Conservation (phyloP, 2,329 filamentous ascomycete genomes). For the Fusarium anthophilum region DNA sequence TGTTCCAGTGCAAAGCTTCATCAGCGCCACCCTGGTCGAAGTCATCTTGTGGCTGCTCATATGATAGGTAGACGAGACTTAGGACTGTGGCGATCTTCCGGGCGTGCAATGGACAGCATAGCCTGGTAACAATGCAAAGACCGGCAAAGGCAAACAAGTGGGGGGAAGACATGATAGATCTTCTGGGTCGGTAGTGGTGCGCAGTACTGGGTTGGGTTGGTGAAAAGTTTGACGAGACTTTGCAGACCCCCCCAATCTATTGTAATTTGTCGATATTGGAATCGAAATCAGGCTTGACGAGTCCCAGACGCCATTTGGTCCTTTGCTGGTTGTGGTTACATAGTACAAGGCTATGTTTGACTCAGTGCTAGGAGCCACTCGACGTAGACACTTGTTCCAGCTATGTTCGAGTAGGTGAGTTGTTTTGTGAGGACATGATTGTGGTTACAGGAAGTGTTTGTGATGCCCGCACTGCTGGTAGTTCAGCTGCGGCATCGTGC, state of each 20-base stretch:
- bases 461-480: slow-evolving; percentile 3
- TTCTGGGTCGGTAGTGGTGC: background rate
- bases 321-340: background rate
- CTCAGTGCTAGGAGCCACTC: background rate
- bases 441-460: background rate
- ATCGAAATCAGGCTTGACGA: background rate
- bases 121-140: too few relatives aligned
- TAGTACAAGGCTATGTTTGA: background rate
- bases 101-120: background rate
- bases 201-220: background rate
- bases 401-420: too few relatives aligned
- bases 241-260: background rate
- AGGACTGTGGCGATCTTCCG: background rate
- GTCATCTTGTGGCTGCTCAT: background rate
- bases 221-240: background rate
- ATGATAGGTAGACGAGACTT: background rate
- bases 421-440: too few relatives aligned
- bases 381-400: too few relatives aligned
- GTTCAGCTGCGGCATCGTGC: background rate
- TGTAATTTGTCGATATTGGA: rapidly evolving
- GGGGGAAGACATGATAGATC: rapidly evolving
- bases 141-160: too few relatives aligned
- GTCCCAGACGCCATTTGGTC: background rate
- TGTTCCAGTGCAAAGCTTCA: too few relatives aligned
- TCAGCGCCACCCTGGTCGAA: too few relatives aligned